Base-by-base conservation (phyloP, 1,139 yeast species). In the Saccharomyces uvarum region DNA sequence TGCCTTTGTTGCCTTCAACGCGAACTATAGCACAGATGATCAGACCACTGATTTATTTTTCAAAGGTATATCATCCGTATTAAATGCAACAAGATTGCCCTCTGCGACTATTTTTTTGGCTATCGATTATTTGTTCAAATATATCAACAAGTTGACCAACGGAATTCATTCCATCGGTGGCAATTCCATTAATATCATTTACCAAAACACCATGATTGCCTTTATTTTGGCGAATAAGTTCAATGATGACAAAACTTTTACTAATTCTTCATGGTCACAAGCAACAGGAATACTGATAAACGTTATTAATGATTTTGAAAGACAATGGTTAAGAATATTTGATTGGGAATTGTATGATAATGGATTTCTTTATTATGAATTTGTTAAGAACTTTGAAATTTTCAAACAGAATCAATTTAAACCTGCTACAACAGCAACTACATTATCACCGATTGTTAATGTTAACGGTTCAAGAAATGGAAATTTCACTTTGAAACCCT, bases 241-340 rank as follows among this genome's bases (percentile, higher is more conserved):
- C 70, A 90, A 91, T 68, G 98, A 93, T 71, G 99, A 93, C 74
- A 90, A 91, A 73, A 93, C 98, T 27, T 93, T 93, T 67, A 90
- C 96, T 58, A 93, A 91, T 73, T 84, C 84, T 67, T 89, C 97
- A 8, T 93, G 99, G 99, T 80, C 90, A 50, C 93, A 90, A 55
- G 98, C 97, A 24, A 88, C 97, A 13, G 96, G 96, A 27, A 78
- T 93, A 59, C 74, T 81, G 14, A 77, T 88, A 53, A 65, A 65
- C 2, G 73, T 77, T 44, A 76, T 93, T 58, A 89, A 91, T 64
- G 67, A 71, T 26, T 75, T 81, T 60, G 99, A 93, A 74, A 79
- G 80, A 56, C 76, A 75, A 51, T 93, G 98, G 97, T 77, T 93
- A 42, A 54, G 58, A 2, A 53, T 63, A 21, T 63, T 73, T 47